phyloP scores from a whole-genome alignment of 139 green algal species.

The Limnomonas spitsbergensis region DNA sequence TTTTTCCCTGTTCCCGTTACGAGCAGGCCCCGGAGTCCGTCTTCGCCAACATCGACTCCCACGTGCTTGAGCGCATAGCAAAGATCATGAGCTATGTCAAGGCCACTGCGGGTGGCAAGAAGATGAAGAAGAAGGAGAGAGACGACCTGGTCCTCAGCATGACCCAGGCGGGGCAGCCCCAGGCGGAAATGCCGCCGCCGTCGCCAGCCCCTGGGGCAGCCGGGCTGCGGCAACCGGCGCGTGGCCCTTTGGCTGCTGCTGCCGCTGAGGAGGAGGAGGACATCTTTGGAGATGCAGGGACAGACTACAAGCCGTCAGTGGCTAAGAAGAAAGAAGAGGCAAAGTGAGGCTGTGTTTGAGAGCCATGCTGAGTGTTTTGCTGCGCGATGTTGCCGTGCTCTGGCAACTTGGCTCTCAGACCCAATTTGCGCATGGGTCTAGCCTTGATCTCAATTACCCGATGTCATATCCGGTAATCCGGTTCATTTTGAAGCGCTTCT shows the following conservation, averaged over 20 bases:
- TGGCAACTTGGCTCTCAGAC: no score
- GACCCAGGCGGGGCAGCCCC: slow-evolving; percentile 13
- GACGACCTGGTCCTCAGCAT: slow-evolving; percentile 37
- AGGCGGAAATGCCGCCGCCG: neutral
- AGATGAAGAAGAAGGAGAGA: slow-evolving; percentile 66
- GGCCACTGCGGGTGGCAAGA: slow-evolving; percentile 61
- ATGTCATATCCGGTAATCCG: no score
- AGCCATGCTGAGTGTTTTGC: no score
- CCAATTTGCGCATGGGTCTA: no score
- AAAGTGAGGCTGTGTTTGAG: neutral
- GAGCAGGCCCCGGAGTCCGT: slow-evolving; percentile 15
- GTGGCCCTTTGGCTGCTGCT: no score
- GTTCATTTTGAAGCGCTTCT: no score
- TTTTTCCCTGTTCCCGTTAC: neutral
- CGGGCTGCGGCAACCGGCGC: no score
- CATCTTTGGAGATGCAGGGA: slow-evolving; percentile 90
- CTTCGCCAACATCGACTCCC: slow-evolving; percentile 13
- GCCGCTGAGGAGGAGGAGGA: slow-evolving; percentile 72
- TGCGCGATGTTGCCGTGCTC: no score
- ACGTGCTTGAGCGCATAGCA: slow-evolving; percentile 73
- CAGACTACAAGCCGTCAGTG: slow-evolving; percentile 73
- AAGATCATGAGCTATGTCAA: slow-evolving; percentile 88
- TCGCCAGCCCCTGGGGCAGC: neutral
- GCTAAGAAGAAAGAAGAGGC: slow-evolving; percentile 39
- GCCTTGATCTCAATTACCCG: no score